Base-by-base conservation (phyloP, 257 asterid genomes). In the Solanum appendiculatum region DNA sequence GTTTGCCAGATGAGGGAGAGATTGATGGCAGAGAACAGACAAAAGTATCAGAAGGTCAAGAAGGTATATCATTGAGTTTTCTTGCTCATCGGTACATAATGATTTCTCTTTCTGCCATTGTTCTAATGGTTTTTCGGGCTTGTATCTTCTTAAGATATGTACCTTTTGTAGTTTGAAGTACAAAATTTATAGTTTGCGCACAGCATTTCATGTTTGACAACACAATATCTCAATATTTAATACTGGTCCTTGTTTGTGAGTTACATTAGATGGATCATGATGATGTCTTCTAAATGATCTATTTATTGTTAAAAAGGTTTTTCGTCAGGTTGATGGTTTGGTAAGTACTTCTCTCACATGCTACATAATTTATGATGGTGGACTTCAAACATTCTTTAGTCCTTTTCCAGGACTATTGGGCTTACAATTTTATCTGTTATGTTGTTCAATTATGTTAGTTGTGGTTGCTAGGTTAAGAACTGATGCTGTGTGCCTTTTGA, bases 21-120 rank as follows among this genome's bases (percentile, higher is more conserved):
- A 87, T 91, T 97, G 90, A 96, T 97, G 99, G 99, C 99, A 16
- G 99, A 96, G 92, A 97, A 97, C 91, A 93, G 99, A 86, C 97
- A 95, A 88, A 95, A 93, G 94, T 97, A 97, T 92, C 99, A 97
- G 91, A 93, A 94, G 90, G 98, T 97, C 85, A 97, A 97, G 93
- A 96, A 97, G 99, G 99, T 97, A 91, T 16, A 1, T 56, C 58
- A 37, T 23, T 44, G 48, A 85, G 70, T 58, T 48, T 16, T 48
- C 36, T 78, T 44, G 84, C 18, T 12, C 40, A 46, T 80, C 84
- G 46, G 69, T 29, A 10, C 68, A 48, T 54, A 46, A 81, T 23
- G 56, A 46, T 36, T 42, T 21, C 12, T 42, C 25, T 64, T 39
- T 44, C 34, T 51, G 85, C 16, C 20, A 39, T 34, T 39, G 25